Base-by-base conservation (phyloP, 1,284 basidiomycete species). In the Sanghuangporus weigelae region DNA sequence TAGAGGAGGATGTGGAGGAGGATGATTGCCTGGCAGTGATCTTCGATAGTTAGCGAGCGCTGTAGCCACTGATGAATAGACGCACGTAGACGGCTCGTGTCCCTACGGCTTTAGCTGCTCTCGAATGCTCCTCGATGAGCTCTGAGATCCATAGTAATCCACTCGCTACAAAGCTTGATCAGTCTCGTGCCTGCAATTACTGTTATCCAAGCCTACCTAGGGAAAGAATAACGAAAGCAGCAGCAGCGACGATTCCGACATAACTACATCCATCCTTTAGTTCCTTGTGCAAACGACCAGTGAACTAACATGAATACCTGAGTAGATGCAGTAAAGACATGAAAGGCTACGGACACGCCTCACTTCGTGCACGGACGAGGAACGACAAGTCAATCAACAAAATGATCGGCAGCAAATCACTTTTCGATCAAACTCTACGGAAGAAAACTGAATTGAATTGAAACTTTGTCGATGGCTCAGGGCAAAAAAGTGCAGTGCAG, bases 91-190 rank as follows among this genome's bases (percentile, higher is more conserved):
- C 92, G 14, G 86, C 84, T 66, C 91, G 80, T 73, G 92, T 87
- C 1, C 95, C 95, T 21, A 94, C 73, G 1, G 77, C 69, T 76
- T 96, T 96, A 7, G 95, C 91, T 59, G 82, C 71, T 51, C 84
- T 84, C 12, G 93, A 89, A 74, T 96, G 89, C 73, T 98, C 95
- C 74, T 98, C 95, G 68, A 97, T 96, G 55, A 97, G 76, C 74
- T 98, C 95, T 2, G 95, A 95, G 36, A 97, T 79, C 82, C 95
- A 96, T 64, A 98, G 78, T 57, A 98, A 79, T 8, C 95, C 95
- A 73, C 92, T 96, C 58, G 95, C 95, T 96, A 72, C 46, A 64
- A 2, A 19, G 7, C 2, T 2, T 46, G 12, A 46, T 46, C 21
- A 7, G 44, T 46, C 36, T 53, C 48, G n/a, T 51, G 12, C 50